phyloP scores from a whole-genome alignment of 768 basidiomycete species.

The Termitomyces bulborhizus region DNA sequence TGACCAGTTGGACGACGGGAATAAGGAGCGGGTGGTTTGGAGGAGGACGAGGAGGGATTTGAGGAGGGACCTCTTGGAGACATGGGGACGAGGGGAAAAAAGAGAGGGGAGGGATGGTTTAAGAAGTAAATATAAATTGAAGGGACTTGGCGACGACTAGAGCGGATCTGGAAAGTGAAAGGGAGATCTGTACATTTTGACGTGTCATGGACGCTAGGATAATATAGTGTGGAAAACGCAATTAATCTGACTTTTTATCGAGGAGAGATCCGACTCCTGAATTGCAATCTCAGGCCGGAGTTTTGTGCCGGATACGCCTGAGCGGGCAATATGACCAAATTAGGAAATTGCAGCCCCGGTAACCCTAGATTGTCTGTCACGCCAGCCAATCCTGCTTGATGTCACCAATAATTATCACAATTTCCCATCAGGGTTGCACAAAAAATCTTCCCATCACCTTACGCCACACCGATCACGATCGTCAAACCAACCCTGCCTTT shows the following conservation, averaged over 20 bases:
- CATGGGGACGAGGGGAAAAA: constrained; percentile 33
- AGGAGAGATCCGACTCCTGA: constrained; percentile 22
- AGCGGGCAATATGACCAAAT: constrained; percentile 6
- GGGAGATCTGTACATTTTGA: constrained; percentile 31
- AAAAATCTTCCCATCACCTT: constrained; percentile 5
- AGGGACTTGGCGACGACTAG: constrained; percentile 23
- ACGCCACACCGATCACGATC: constrained; percentile 20
- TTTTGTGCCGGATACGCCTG: no score
- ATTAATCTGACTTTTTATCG: constrained; percentile 24
- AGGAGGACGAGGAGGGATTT: constrained; percentile 26
- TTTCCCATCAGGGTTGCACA: background rate
- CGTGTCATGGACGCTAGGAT: constrained; percentile 12
- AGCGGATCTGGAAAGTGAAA: constrained; percentile 31
- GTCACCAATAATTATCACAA: background rate
- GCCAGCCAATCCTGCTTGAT: no score
- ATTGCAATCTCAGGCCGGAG: constrained; percentile 1
- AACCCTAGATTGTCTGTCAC: no score
- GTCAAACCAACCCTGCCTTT: constrained; percentile 40
- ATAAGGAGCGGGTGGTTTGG: constrained; percentile 33
- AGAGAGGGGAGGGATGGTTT: constrained; percentile 23
- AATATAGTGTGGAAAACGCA: background rate
- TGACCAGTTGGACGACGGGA: constrained; percentile 49
- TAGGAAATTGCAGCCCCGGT: background rate
- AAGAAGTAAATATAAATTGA: constrained; percentile 27
- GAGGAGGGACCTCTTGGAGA: constrained; percentile 46